Evolutionary conservation across 352 stramenopile species (phyloP), one percentile per base, ranked within the genome.

Genomic region (Phytophthora crassamura): DNA sequence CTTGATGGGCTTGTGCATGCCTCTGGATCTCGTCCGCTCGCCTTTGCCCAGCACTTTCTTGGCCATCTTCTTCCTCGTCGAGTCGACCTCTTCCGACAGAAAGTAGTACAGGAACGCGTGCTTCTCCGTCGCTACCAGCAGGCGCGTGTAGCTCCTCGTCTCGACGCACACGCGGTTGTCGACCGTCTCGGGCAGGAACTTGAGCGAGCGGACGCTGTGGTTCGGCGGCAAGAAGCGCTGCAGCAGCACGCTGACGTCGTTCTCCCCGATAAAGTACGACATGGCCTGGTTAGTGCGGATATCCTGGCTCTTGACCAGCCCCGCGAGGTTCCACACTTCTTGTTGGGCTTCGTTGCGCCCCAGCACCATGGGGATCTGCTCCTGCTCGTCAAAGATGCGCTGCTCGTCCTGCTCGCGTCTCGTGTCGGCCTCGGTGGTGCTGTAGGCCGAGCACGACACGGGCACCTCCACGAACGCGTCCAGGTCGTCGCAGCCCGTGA

Each of bases 31-130:
- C 33, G 78, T 77, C 54, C 75, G 73, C 53, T 88, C 78, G 12
- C 65, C 68, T 32, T 78, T 78, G 15, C 82, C 82, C 14, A 89
- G 62, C 18, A 93, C 83, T 45, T 95, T 95, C 57, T 82, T 88
- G 20, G 77, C 71, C 86, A 95, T 95, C 53, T 84, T 77, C 59
- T 88, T 91, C 30, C 87, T 77, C 6, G 84, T 94, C 3, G 66
- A 75, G 61, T 95, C 87, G 7, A 86, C 79, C 50, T 86, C 72
- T 38, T 77, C 77, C 15, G 82, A 91, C 22, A 95, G 41, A 42
- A 95, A 93, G 42, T 93, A 95, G 56, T 94, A 95, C 7, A 94
- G 38, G 43, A 95, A 94, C 0, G 85, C 84, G 35, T 91, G 66
- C 22, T 78, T 68, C 20, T 82, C 56, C 8, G 87, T 93, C 12